A percentile compares a stretch with the other conserved stretches of the same genome.
These are phyloP conservation scores for Sesbania bispinosa DNA, from an alignment of 306 rosid species.

Conservation along the genomic window DNA sequence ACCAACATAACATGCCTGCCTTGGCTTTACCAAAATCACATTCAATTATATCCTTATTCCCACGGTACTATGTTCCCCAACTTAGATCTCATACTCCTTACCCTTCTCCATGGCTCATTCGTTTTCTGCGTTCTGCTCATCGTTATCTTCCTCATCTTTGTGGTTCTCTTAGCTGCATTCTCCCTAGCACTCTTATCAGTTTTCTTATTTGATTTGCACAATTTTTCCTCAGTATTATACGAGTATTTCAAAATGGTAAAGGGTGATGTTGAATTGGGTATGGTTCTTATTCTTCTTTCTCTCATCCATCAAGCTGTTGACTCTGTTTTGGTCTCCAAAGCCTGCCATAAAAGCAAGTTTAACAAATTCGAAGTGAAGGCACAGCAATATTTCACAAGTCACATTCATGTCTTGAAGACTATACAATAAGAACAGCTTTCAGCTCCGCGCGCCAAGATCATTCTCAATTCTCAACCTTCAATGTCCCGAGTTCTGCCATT, in stretches of 20 bases:
- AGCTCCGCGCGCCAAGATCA: background rate
- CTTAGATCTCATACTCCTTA: slow-evolving; percentile 37
- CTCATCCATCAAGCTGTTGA: slow-evolving; percentile 28
- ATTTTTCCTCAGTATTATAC: background rate
- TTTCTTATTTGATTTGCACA: slow-evolving; percentile 24
- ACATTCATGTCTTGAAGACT: slow-evolving; percentile 21
- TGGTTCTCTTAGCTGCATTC: slow-evolving; percentile 20
- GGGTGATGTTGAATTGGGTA: slow-evolving; percentile 35
- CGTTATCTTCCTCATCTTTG: slow-evolving; percentile 9
- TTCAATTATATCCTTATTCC: slow-evolving; percentile 13
- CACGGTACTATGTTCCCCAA: slow-evolving; percentile 40
- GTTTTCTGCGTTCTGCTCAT: slow-evolving; percentile 26
- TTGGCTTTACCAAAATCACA: slow-evolving; percentile 2
- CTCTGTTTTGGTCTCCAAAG: slow-evolving; percentile 26
- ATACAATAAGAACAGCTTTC: background rate
- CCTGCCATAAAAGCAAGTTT: slow-evolving; percentile 10
- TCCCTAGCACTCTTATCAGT: slow-evolving; percentile 19
- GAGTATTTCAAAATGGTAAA: slow-evolving; percentile 24
- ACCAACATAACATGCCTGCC: slow-evolving; percentile 10
- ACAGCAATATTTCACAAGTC: slow-evolving; percentile 10
- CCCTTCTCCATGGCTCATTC: slow-evolving; percentile 41
- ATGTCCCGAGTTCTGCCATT: background rate
- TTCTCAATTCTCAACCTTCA: background rate
- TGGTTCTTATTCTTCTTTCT: slow-evolving; percentile 17
- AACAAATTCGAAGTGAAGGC: slow-evolving; percentile 24